Percentiles rank a stretch among this genome's conserved stretches.
These are phyloP conservation scores for Calamus simplicifolius DNA, from an alignment of 176 grass and related monocot genomes.

Conservation along the genomic window DNA sequence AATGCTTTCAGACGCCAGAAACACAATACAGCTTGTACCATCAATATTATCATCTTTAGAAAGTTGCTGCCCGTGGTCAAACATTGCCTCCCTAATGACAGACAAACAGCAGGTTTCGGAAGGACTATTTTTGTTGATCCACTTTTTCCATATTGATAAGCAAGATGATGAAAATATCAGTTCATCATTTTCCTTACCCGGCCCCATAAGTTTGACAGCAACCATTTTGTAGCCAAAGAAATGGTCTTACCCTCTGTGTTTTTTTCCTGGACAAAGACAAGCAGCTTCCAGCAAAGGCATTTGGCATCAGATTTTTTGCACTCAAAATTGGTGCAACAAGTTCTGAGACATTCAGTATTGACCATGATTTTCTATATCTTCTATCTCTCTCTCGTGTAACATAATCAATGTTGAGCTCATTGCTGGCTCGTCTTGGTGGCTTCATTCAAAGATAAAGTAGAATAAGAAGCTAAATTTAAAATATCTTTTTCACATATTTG, in stretches of 20 bases:
- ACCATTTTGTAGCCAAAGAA: slow-evolving; percentile 49
- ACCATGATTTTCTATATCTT: slow-evolving; percentile 52
- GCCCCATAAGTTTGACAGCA: slow-evolving; percentile 62
- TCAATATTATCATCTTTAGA: slow-evolving; percentile 29
- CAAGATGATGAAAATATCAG: slow-evolving; percentile 28
- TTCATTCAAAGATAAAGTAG: slow-evolving; percentile 25
- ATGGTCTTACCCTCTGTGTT: slow-evolving; percentile 19
- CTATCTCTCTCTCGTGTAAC: slow-evolving; percentile 46
- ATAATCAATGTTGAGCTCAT: slow-evolving; percentile 50
- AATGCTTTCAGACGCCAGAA: slow-evolving; percentile 69
- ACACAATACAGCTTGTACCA: slow-evolving; percentile 46
- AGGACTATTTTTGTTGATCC: slow-evolving; percentile 23
- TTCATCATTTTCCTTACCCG: slow-evolving; percentile 29
- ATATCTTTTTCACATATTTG: slow-evolving; percentile 3
- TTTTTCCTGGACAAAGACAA: slow-evolving; percentile 43
- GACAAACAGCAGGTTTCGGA: slow-evolving; percentile 45
- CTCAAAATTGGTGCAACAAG: slow-evolving; percentile 65
- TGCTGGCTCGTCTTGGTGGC: slow-evolving; percentile 33
- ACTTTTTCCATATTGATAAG: slow-evolving; percentile 58
- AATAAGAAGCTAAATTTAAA: background rate
- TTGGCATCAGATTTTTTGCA: slow-evolving; percentile 54
- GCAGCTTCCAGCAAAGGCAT: slow-evolving; percentile 86
- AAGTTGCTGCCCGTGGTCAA: slow-evolving; percentile 33
- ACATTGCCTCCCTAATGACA: slow-evolving; percentile 36
- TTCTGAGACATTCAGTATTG: slow-evolving; percentile 56